These are phyloP conservation scores for Fagus sylvatica DNA, from an alignment of 306 rosid species.

Conservation along the genomic window DNA sequence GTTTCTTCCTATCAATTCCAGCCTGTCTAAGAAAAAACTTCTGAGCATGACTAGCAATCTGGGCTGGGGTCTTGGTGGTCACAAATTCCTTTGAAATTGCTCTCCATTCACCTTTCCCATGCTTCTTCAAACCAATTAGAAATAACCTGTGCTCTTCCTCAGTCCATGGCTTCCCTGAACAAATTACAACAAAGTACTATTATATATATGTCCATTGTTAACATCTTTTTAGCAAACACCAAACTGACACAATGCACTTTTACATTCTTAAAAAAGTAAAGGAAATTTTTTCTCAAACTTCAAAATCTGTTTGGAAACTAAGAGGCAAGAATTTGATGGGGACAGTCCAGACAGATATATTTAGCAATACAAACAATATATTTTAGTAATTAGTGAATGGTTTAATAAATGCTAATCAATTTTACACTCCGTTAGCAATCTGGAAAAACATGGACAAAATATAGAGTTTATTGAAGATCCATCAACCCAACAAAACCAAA, in stretches of 20 bases:
- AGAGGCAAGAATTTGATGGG: not conserved
- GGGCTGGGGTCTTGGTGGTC: slow-evolving; percentile 51
- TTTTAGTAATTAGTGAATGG: too few relatives aligned
- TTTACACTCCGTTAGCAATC: too few relatives aligned
- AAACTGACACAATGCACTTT: not conserved
- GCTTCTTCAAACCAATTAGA: slow-evolving; percentile 45
- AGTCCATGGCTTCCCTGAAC: slow-evolving; percentile 53
- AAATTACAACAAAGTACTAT: too few relatives aligned
- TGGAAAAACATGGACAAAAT: too few relatives aligned
- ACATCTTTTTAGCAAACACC: not conserved
- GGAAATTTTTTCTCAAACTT: too few relatives aligned
- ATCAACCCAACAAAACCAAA: not conserved
- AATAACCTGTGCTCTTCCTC: slow-evolving; percentile 55
- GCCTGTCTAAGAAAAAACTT: slow-evolving; percentile 52
- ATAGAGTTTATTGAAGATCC: too few relatives aligned
- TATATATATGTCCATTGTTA: not conserved
- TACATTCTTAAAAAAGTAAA: not conserved
- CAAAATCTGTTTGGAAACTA: too few relatives aligned
- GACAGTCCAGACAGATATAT: too few relatives aligned
- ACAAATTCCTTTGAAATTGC: slow-evolving; percentile 56
- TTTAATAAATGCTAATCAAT: not conserved
- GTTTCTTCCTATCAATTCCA: slow-evolving; percentile 42
- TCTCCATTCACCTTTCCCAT: slow-evolving; percentile 71
- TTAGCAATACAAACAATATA: not conserved
- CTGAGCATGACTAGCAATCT: slow-evolving; percentile 79